Base-by-base conservation (phyloP, 2,329 filamentous ascomycete genomes). In the Colletotrichum sojae region DNA sequence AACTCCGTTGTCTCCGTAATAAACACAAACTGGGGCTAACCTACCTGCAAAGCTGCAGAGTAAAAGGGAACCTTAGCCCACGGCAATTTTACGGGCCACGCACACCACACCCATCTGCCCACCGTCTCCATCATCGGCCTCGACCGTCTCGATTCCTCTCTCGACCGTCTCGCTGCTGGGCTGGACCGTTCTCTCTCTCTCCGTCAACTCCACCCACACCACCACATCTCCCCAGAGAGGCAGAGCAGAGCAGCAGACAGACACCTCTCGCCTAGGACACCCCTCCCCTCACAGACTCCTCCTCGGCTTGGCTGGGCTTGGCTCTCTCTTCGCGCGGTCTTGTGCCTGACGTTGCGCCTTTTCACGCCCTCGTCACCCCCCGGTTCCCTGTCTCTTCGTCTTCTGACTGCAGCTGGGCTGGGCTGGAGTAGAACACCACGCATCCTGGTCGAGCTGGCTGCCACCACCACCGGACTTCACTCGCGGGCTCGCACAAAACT, bases 311-410 rank as follows among this genome's bases (percentile, higher is more conserved):
- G 65, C 54, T 69, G 43, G 57, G 62, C 58, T 61, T 61, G 58
- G 58, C 58, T 61, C 36, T 53, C 58, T 22, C 43, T 36, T 53
- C 45, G 39, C 46, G 31, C n/a, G 39, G 63, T 65, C 65, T 61
- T 66, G 62, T 66, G 67, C 67, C 67, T 69, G 67, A 65, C 62
- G 55, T 69, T 52, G 49, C 55, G 10, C 61, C 22, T 40, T 49
- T 49, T 31, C 27, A 31, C 27, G 31, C 31, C 31, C 31, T 36
- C 31, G 31, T 36, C 31, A 6, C 5, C 53, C 60, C 39, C 54
- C 62, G 9, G 59, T 58, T 59, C 55, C 55, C 55, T 62, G 45
- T 18, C 45, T 46, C 31, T 36, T 43, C 13, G 64, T 52, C 64
- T 51, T 59, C 49, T 69, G 64, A 57, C 59, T 56, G 53, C 27